Percentiles rank a stretch among this genome's conserved stretches.
Evolutionary conservation across 179 eudicot species (phyloP).

Genomic region (Amaranthus tricolor): DNA sequence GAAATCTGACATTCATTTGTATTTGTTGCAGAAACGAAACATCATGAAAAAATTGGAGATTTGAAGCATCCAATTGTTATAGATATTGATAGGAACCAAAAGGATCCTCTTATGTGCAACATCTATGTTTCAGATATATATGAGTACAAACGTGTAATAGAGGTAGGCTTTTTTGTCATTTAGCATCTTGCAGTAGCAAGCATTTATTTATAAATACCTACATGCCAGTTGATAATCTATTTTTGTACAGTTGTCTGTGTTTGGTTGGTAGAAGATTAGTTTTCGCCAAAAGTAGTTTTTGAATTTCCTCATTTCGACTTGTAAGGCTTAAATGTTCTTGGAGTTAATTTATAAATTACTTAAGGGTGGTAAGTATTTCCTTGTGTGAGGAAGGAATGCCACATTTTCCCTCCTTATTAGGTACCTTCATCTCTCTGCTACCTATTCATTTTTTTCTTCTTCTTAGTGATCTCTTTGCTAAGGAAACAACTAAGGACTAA

Average conservation of each 20-base stretch:
- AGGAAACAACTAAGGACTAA: too few species aligned
- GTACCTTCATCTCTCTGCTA: too few species aligned
- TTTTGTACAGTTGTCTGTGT: neutral
- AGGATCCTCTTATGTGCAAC: constrained; percentile 82
- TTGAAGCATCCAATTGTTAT: constrained; percentile 36
- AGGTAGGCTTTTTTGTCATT: constrained; percentile 44
- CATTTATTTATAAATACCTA: neutral
- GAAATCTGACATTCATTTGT: neutral
- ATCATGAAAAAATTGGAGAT: constrained; percentile 31
- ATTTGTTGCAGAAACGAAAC: constrained; percentile 43
- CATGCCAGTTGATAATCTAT: neutral
- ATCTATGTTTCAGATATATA: constrained; percentile 71
- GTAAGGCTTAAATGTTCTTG: too few species aligned
- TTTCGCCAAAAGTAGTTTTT: too few species aligned
- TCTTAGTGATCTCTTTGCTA: too few species aligned
- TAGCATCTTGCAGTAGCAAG: neutral
- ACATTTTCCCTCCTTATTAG: too few species aligned
- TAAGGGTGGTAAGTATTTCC: too few species aligned
- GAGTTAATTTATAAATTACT: too few species aligned
- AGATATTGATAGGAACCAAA: constrained; percentile 65
- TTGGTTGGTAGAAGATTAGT: too few species aligned
- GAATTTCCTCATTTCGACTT: too few species aligned
- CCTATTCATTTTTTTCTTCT: too few species aligned
- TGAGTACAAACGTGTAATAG: constrained; percentile 44
- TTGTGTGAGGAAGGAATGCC: too few species aligned